phyloP scores from a whole-genome alignment of 2,329 filamentous ascomycete species.

The Colletotrichum sublineola region DNA sequence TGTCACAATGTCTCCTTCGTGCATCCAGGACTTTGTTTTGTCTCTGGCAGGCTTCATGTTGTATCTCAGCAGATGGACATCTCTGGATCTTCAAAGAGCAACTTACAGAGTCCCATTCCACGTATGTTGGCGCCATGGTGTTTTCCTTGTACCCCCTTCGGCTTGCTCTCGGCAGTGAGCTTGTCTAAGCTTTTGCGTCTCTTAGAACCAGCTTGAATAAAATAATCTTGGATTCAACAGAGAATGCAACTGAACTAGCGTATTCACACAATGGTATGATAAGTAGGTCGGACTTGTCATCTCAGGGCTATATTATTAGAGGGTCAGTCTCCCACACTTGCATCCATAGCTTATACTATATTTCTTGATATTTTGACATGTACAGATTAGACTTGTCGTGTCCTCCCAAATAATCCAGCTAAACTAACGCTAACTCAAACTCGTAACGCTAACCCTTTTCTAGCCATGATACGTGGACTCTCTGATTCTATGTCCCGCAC shows the following conservation, averaged over 20 bases:
- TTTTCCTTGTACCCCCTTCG: neutral
- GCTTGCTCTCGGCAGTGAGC: too few species aligned
- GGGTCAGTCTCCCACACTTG: too few species aligned
- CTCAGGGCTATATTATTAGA: too few species aligned
- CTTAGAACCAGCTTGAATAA: neutral
- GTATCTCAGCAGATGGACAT: too few species aligned
- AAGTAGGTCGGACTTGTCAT: neutral
- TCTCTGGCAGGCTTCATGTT: neutral
- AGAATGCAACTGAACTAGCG: neutral
- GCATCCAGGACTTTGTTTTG: conserved; percentile 1
- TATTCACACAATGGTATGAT: neutral
- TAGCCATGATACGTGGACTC: neutral
- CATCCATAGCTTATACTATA: too few species aligned
- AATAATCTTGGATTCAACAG: rapidly evolving
- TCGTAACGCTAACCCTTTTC: too few species aligned
- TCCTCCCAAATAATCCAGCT: neutral
- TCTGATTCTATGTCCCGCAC: too few species aligned
- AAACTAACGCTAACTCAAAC: neutral
- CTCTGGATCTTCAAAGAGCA: too few species aligned
- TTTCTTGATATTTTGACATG: too few species aligned
- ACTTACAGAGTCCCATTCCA: neutral
- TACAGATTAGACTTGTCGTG: neutral
- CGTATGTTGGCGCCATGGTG: neutral
- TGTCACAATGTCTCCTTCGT: neutral
- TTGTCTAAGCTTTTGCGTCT: neutral